A percentile compares a stretch with the other conserved stretches of the same genome.
Evolutionary conservation across 2,329 filamentous ascomycete species (phyloP).

Genomic region (Fusarium tjaetaba): DNA sequence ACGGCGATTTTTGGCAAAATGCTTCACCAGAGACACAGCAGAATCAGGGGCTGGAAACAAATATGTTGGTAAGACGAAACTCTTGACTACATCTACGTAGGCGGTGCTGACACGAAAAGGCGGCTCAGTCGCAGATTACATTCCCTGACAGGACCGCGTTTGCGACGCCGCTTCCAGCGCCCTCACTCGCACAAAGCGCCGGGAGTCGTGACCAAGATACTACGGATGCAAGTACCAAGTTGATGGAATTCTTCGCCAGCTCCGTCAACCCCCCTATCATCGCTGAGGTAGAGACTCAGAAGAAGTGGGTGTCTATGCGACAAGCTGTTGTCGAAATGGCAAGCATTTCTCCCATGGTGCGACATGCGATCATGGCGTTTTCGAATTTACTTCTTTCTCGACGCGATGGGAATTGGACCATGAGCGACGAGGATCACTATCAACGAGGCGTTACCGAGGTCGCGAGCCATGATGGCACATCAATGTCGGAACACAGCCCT

Average conservation of each 20-base stretch:
- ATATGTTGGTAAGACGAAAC: conserved; percentile 32
- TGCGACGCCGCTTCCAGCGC: conserved; percentile 28
- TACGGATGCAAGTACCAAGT: conserved; percentile 35
- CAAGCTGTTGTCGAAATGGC: conserved; percentile 60
- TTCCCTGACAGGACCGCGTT: conserved; percentile 40
- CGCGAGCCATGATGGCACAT: conserved; percentile 31
- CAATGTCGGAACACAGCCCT: conserved; percentile 44
- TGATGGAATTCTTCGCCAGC: conserved; percentile 60
- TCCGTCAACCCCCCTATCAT: conserved; percentile 63
- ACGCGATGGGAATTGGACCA: conserved; percentile 46
- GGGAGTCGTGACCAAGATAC: conserved; percentile 19
- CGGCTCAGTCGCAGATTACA: conserved; percentile 36
- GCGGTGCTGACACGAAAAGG: conserved; percentile 10
- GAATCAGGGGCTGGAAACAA: conserved; percentile 37
- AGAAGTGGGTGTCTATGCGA: conserved; percentile 61
- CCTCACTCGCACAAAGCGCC: conserved; percentile 37
- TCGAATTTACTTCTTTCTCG: conserved; percentile 56
- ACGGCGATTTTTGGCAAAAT: conserved; percentile 50
- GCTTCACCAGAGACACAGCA: conserved; percentile 41
- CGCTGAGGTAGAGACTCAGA: conserved; percentile 62
- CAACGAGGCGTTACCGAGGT: conserved; percentile 50
- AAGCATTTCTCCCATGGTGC: conserved; percentile 57
- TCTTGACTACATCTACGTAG: too few species aligned
- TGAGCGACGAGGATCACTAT: conserved; percentile 51
- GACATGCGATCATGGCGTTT: conserved; percentile 61